Percentiles rank a stretch among this genome's conserved stretches.
phyloP scores from a whole-genome alignment of 176 grass and related monocot genomes.

The Tillandsia fasciculata region DNA sequence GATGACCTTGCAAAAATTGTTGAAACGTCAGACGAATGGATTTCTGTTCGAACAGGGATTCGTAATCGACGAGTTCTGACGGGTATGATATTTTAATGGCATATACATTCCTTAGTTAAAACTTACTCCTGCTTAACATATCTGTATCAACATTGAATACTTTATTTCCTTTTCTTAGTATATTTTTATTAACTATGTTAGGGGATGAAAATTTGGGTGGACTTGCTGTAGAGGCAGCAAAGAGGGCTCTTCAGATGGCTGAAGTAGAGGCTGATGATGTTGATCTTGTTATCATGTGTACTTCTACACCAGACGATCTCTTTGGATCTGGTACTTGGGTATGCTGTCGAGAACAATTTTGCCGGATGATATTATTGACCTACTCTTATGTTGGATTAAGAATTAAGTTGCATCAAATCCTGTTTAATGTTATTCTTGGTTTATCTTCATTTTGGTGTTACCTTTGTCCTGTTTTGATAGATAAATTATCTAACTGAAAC shows the following conservation, averaged over 20 bases:
- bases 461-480: not conserved
- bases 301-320: slow-evolving; percentile 87
- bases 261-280: slow-evolving; percentile 72
- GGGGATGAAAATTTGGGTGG: slow-evolving; percentile 55
- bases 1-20: slow-evolving; percentile 83
- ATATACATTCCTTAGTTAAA: too few relatives aligned
- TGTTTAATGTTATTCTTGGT: too few relatives aligned
- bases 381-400: too few relatives aligned
- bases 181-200: slow-evolving; percentile 24
- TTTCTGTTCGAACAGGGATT: slow-evolving; percentile 83
- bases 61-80: slow-evolving; percentile 71
- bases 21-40: slow-evolving; percentile 94
- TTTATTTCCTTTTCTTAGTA: not conserved
- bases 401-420: too few relatives aligned
- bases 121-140: too few relatives aligned
- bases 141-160: not conserved
- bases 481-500: not conserved
- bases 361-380: too few relatives aligned
- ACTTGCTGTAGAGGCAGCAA: slow-evolving; percentile 67
- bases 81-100: slow-evolving; percentile 27
- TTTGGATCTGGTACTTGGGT: slow-evolving; percentile 74
- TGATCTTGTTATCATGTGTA: slow-evolving; percentile 64
- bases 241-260: slow-evolving; percentile 85
- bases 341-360: not conserved
- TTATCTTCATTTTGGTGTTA: not conserved